Evolutionary conservation across 2,329 filamentous ascomycete genomes (phyloP).

Genomic region (Aspergillus novoparasiticus): DNA sequence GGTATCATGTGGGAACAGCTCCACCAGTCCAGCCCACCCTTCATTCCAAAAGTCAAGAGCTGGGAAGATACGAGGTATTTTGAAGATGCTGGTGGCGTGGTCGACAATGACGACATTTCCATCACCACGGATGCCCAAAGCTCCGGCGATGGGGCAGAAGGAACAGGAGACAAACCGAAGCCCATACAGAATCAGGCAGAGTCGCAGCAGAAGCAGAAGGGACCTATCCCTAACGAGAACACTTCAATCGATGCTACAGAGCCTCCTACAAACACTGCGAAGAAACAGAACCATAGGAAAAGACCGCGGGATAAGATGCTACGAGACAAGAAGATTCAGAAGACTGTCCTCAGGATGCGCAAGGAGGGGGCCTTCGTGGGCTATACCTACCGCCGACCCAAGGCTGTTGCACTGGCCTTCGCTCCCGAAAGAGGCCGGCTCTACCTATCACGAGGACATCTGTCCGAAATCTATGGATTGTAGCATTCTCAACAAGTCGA

Average conservation of each 20-base stretch:
- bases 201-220: conserved; percentile 4
- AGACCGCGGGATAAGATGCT: conserved; percentile 82
- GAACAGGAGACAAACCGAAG: conserved; percentile 5
- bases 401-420: conserved; percentile 37
- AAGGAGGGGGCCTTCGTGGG: conserved; percentile 85
- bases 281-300: conserved; percentile 69
- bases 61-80: conserved; percentile 86
- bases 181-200: background rate
- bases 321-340: conserved; percentile 68
- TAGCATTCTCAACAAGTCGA: background rate
- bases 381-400: conserved; percentile 73
- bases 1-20: conserved; percentile 76
- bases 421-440: conserved; percentile 36
- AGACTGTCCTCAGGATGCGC: conserved; percentile 73
- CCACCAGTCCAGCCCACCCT: conserved; percentile 72
- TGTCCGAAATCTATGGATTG: conserved; percentile 29
- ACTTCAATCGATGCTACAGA: conserved; percentile 46
- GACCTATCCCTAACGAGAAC: conserved; percentile 24
- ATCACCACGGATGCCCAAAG: conserved; percentile 12
- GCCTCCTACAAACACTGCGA: conserved; percentile 12
- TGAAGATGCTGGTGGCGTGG: conserved; percentile 69
- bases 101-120: conserved; percentile 16
- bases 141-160: conserved; percentile 4
- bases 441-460: conserved; percentile 24
- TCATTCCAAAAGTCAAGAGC: conserved; percentile 71